Base-by-base conservation (phyloP, 202 grass and related monocot genomes). In the Carex arenaria region DNA sequence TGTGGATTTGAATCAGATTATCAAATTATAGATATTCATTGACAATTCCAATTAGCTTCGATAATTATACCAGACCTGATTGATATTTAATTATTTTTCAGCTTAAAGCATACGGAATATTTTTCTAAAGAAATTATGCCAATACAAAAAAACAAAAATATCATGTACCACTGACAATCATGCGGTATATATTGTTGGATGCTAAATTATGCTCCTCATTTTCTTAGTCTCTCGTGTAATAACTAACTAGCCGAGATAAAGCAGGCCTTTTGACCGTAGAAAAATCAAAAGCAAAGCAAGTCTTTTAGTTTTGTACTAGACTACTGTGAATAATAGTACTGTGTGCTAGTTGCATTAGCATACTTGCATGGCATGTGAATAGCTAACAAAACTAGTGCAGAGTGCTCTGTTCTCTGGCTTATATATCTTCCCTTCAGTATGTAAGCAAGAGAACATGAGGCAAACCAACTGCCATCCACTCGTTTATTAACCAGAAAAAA, bases 271-370 rank as follows among this genome's bases (percentile, higher is more conserved):
- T 31, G 49, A 76, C 72, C 26, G 6, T 34, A 9, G 20, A 14
- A 77, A n/a, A 53, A 57, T 18, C 72, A 77, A 34, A 77, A 56
- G 52, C 49, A 77, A 77, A 56, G 26, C 72, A 57, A 77, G 28
- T 56, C 12, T 10, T 55, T 34, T 1, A 57, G 26, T 56, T 55
- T 34, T 8, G 72, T 77, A 56, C 49, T 56, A 57, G 72, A 77
- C 72, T 30, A 30, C 28, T 28, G 28, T 77, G 28, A 32, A 77
- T 32, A 30, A 17, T 32, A 57, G 19, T 53, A 13, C 43, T 12
- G 7, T 71, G 28, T 53, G 45, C 5, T 53, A 73, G 49, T 76
- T 54, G 51, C 30, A 31, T 31, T 32, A 2, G 31, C 31, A 32
- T 32, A 1, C 1, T 32, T 31, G 30, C 22, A 10, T 57, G 15